Conservation (phyloP, 1,284 basidiomycete species). For the Pyrrhoderma lamaoense region DNA sequence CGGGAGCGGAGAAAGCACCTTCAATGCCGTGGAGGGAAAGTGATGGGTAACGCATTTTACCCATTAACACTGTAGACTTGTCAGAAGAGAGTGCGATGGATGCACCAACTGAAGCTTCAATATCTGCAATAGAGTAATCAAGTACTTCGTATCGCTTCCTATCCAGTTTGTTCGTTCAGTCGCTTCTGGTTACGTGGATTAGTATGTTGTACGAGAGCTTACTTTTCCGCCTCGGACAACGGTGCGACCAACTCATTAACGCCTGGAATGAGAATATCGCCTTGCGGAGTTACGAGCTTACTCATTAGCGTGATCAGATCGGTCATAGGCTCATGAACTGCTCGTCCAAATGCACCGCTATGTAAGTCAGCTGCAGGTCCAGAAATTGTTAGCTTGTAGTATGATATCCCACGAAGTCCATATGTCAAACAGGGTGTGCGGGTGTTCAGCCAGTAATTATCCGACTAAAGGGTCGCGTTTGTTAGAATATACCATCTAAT, state of each 20-base stretch:
- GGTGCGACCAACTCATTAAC: conserved; percentile 83
- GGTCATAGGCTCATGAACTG: conserved; percentile 86
- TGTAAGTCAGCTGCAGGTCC: conserved; percentile 91
- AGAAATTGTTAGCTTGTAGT: conserved; percentile 79
- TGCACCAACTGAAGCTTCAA: conserved; percentile 77
- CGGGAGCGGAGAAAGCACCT: conserved; percentile 87
- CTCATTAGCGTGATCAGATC: conserved; percentile 76
- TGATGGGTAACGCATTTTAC: conserved; percentile 81
- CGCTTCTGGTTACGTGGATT: neutral
- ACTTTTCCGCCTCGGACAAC: conserved; percentile 75
- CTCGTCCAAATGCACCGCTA: conserved; percentile 85
- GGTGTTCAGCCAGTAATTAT: conserved; percentile 82
- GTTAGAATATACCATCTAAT: neutral
- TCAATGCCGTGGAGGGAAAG: conserved; percentile 96
- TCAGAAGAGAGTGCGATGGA: conserved; percentile 72
- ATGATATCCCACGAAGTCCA: conserved; percentile 81
- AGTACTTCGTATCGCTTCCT: conserved; percentile 63
- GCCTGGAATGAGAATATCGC: conserved; percentile 87
- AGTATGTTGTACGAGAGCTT: conserved; percentile 22
- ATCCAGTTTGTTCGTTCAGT: neutral
- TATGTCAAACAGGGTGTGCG: conserved; percentile 73
- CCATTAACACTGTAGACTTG: conserved; percentile 85
- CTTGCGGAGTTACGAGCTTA: conserved; percentile 78
- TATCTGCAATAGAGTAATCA: conserved; percentile 70
- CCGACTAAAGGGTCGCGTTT: conserved; percentile 43